Evolutionary conservation across 2,329 filamentous ascomycete species (phyloP).

Genomic region (Fusarium nematophilum): DNA sequence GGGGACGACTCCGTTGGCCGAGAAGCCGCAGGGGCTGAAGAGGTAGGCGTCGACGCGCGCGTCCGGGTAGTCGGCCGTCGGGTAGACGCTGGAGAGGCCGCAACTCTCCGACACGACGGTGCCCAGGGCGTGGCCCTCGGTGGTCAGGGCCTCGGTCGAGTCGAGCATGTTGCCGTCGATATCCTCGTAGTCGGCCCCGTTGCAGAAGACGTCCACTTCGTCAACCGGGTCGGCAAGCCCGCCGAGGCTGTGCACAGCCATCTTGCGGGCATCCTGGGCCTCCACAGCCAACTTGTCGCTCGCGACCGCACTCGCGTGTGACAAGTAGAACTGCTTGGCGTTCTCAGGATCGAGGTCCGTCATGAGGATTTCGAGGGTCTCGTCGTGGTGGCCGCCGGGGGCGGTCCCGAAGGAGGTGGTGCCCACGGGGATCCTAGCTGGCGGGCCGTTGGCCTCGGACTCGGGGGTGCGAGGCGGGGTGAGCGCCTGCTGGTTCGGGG

Average conservation of each 20-base stretch:
- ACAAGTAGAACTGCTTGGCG: constrained; percentile 77
- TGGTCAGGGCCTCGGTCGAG: constrained; percentile 79
- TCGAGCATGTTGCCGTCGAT: constrained; percentile 64
- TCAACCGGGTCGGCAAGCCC: constrained; percentile 66
- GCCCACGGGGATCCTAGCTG: constrained; percentile 67
- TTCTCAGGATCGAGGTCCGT: constrained; percentile 76
- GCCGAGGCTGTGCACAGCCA: constrained; percentile 69
- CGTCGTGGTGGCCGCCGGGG: constrained; percentile 70
- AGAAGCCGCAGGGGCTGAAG: constrained; percentile 97
- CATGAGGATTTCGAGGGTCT: constrained; percentile 81
- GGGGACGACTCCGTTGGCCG: constrained; percentile 94
- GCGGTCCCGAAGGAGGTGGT: constrained; percentile 52
- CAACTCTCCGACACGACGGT: constrained; percentile 92
- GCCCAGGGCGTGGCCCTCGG: constrained; percentile 92
- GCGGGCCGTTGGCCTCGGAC: constrained; percentile 52
- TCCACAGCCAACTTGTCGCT: constrained; percentile 80
- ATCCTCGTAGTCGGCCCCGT: constrained; percentile 69
- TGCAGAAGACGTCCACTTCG: constrained; percentile 85
- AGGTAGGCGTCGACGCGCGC: constrained; percentile 95
- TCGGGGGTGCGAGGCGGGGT: constrained; percentile 86
- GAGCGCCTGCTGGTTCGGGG: constrained; percentile 79
- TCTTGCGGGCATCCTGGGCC: constrained; percentile 71
- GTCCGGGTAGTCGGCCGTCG: constrained; percentile 87
- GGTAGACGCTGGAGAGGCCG: constrained; percentile 90
- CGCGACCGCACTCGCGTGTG: constrained; percentile 87